Conservation (phyloP, 768 basidiomycete genomes). For the Thelephora ganbajun region DNA sequence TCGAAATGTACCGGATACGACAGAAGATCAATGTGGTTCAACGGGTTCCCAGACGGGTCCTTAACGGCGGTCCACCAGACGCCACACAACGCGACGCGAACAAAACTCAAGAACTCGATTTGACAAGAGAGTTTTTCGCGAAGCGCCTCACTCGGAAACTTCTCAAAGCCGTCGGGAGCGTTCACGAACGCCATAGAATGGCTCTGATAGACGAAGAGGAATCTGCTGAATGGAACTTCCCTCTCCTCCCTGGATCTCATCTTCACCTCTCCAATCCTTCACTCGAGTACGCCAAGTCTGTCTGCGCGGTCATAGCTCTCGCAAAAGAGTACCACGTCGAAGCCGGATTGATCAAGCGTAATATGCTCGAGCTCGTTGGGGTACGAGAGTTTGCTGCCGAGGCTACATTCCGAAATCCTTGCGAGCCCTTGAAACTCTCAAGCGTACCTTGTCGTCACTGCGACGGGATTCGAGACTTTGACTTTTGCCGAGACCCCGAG, state of each 20-base stretch:
- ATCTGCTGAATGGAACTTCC: constrained; percentile 59
- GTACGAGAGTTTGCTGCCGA: constrained; percentile 79
- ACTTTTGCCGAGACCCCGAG: constrained; percentile 88
- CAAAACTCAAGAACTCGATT: constrained; percentile 57
- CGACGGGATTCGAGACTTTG: constrained; percentile 78
- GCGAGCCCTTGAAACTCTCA: constrained; percentile 70
- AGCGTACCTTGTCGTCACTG: constrained; percentile 85
- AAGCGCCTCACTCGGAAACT: constrained; percentile 71
- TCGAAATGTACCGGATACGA: constrained; percentile 68
- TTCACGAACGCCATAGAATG: constrained; percentile 47
- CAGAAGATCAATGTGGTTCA: constrained; percentile 43
- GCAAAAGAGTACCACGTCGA: constrained; percentile 77
- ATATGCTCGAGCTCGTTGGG: constrained; percentile 75
- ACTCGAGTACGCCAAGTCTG: constrained; percentile 82
- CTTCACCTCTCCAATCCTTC: constrained; percentile 65
- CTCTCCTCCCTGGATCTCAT: constrained; percentile 76
- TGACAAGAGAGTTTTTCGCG: constrained; percentile 61
- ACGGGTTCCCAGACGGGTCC: constrained; percentile 58
- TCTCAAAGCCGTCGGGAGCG: constrained; percentile 50
- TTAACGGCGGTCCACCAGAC: constrained; percentile 45
- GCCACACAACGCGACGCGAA: constrained; percentile 49
- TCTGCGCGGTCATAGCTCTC: constrained; percentile 69
- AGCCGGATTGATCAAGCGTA: constrained; percentile 79
- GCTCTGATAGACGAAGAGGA: constrained; percentile 40
- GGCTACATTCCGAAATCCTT: constrained; percentile 83